Evolutionary conservation across 2,329 filamentous ascomycete genomes (phyloP).

Genomic region (Fusarium papillatum): DNA sequence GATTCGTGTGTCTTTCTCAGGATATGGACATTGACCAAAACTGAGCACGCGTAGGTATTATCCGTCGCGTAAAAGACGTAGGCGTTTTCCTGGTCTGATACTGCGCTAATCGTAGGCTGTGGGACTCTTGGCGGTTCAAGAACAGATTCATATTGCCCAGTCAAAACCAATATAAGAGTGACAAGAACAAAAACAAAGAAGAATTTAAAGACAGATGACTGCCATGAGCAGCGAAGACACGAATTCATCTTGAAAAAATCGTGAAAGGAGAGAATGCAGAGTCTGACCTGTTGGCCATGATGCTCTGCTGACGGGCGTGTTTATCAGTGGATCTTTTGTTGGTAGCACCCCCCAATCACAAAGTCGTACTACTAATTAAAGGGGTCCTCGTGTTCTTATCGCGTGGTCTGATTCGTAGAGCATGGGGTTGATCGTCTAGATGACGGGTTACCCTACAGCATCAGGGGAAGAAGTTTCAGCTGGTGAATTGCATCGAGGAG

Average conservation of each 20-base stretch:
- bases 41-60: slow-evolving; percentile 34
- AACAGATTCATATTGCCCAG: neutral
- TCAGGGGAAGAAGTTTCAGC: neutral
- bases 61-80: slow-evolving; percentile 37
- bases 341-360: neutral
- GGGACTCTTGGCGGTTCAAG: neutral
- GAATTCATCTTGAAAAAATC: neutral
- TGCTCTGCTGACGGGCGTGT: neutral
- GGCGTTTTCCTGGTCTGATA: slow-evolving; percentile 15
- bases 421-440: neutral
- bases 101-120: neutral
- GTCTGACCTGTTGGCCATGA: neutral
- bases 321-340: neutral
- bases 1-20: slow-evolving; percentile 15
- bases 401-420: neutral
- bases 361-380: slow-evolving; percentile 4
- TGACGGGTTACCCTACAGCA: neutral
- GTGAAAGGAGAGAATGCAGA: neutral
- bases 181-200: neutral
- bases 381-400: neutral
- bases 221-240: neutral
- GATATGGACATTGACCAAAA: slow-evolving; percentile 27
- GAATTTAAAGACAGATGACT: neutral
- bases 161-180: neutral
- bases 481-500: neutral